These are phyloP conservation scores for Waltiozyma sp. DNA, from an alignment of 1,139 yeast species.

Conservation along the genomic window DNA sequence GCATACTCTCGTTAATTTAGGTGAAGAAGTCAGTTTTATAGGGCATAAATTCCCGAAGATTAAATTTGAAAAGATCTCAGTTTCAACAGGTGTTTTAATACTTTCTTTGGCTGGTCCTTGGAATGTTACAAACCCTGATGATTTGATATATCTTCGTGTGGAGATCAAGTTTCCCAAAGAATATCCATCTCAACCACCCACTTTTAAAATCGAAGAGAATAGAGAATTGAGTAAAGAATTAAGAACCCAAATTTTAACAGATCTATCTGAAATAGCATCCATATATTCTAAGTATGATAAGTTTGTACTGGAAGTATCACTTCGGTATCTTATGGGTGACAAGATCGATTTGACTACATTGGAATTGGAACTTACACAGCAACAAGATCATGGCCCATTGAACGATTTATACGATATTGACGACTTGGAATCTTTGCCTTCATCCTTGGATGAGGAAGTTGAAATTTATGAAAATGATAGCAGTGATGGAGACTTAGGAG, in stretches of 20 bases:
- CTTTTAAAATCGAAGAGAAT: slow-evolving; percentile 68
- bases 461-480: slow-evolving; percentile 18
- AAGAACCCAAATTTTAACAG: slow-evolving; percentile 37
- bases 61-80: slow-evolving; percentile 76
- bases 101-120: slow-evolving; percentile 76
- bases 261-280: slow-evolving; percentile 44
- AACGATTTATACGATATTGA: slow-evolving; percentile 9
- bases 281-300: slow-evolving; percentile 45
- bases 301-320: slow-evolving; percentile 73
- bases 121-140: slow-evolving; percentile 34
- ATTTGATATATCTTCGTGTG: slow-evolving; percentile 58
- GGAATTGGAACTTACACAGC: slow-evolving; percentile 18
- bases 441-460: slow-evolving; percentile 15
- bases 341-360: slow-evolving; percentile 40
- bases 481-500: slow-evolving; percentile 18
- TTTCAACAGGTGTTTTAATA: slow-evolving; percentile 71
- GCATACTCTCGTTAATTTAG: slow-evolving; percentile 57
- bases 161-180: slow-evolving; percentile 55
- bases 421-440: slow-evolving; percentile 21
- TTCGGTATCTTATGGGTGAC: slow-evolving; percentile 77
- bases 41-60: slow-evolving; percentile 88
- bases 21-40: slow-evolving; percentile 83
- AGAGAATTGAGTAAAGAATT: slow-evolving; percentile 45
- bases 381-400: slow-evolving; percentile 1
- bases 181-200: slow-evolving; percentile 57